Base-by-base conservation (phyloP, 768 basidiomycete species). In the Rhizopogon roseolus region DNA sequence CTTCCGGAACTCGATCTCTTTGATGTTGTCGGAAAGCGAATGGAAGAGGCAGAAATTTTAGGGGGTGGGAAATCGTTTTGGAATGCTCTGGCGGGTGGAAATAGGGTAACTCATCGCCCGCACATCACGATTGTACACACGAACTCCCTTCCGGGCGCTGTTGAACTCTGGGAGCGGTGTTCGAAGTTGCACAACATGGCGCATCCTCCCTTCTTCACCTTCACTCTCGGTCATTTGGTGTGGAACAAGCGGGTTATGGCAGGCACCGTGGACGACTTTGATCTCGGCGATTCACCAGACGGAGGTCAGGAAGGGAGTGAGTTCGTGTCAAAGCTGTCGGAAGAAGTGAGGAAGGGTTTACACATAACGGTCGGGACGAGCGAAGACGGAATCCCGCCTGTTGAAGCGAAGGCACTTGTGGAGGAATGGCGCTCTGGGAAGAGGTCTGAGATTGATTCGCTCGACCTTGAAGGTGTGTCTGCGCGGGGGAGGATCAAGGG, bases 301-400 rank as follows among this genome's bases (percentile, higher is more conserved):
- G n/a, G 16, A 6, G 64, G 64, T 11, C 70, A 73, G 53, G 71
- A 71, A 27, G 79, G 74, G 4, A 61, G 69, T 5, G 71, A 71
- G 48, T 85, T 91, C 46, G 55, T 85, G 6, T 66, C 70, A 13
- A 51, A 58, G 37, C 60, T 92, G 14, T 72, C 79, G 0, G 65
- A 73, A 5, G 74, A 78, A 11, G 59, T 87, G 10, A 73, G 72
- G 52, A 61, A 70, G 6, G 56, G 80, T 54, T 67, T 95, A 61
- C 97, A 98, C 64, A 80, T 98, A 52, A 98, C 97, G 0, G 84
- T 98, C 5, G 97, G 91, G 7, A 95, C 91, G 14, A 61, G 64
- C 46, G 64, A 76, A 40, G 65, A 66, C 10, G 70, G 71, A 7
- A 73, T 94, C 3, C 54, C 62, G 0, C 76, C 91, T 2, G 79